Evolutionary conservation across 2,329 filamentous ascomycete genomes (phyloP), one percentile per base, ranked within the genome.

Genomic region (Monilinia vaccinii-corymbosi): DNA sequence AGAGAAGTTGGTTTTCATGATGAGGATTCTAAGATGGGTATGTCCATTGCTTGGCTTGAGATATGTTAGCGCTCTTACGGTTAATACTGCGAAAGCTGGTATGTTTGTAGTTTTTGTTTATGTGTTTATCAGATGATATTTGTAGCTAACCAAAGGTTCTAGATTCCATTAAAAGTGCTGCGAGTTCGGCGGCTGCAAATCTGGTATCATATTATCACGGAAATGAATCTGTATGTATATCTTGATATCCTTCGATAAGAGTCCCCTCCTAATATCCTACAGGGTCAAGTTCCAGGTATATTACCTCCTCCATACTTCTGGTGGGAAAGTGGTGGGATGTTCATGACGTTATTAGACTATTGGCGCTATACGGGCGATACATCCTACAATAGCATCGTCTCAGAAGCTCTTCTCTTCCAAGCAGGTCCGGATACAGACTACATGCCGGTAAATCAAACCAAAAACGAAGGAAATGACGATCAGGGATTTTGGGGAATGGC

Each of bases 331-430:
- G 89, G 87, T 88, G 74, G 86, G 79, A 83, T 91, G 76, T 77
- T 84, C 74, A 81, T 80, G 34, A 79, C 86, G 3, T 76, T 94
- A 61, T 79, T 95, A 60, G 88, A 94, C 67, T 94, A 94, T 72
- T 94, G 89, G 88, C 88, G 86, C 69, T 89, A 89, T 70, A 92
- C 89, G 0, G 84, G 84, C 25, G 88, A 93, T 69, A 76, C 78
- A 11, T 78, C 79, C 48, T 94, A 88, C 75, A 91, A 91, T 70
- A 62, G 61, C 10, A 57, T 65, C 0, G 62, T 65, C 87, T 89
- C 70, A 73, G 78, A 88, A 64, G 90, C 82, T 11, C 78, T 95
- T 65, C 77, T 91, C 51, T 84, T 83, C 71, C 90, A 95, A 73
- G 82, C 85, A 60, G 89, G 89, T 60, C 78, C 81, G 0, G 78